Evolutionary conservation across 1,284 basidiomycete genomes (phyloP).

Genomic region (Sphaerobolus stellatus): DNA sequence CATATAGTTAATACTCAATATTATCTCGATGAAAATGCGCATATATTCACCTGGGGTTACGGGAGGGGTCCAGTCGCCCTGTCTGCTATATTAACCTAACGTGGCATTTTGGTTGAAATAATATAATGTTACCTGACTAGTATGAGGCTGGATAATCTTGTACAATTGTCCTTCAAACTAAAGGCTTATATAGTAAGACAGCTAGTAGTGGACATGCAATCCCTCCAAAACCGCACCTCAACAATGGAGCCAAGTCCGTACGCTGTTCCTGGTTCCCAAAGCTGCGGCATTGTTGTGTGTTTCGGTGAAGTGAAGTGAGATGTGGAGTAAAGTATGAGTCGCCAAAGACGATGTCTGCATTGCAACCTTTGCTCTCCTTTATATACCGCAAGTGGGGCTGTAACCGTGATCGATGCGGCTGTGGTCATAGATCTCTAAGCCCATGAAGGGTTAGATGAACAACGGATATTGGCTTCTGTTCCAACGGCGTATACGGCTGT

Average conservation of each 20-base stretch:
- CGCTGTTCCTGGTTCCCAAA: not conserved
- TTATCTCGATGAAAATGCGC: not conserved
- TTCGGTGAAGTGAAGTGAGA: too few species aligned
- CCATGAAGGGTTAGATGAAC: too few species aligned
- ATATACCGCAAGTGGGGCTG: too few species aligned
- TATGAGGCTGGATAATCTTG: conserved; percentile 70
- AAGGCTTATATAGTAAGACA: not conserved
- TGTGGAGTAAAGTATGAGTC: too few species aligned
- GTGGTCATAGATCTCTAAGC: too few species aligned
- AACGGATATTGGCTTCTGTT: too few species aligned
- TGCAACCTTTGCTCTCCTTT: too few species aligned
- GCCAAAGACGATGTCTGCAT: too few species aligned
- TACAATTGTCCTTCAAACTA: conserved; percentile 50
- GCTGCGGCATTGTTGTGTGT: not conserved
- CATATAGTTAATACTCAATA: not conserved
- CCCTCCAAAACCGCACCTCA: not conserved
- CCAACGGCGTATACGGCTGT: too few species aligned
- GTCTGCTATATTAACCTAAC: conserved; percentile 8
- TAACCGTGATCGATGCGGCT: too few species aligned
- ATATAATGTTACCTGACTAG: conserved; percentile 50
- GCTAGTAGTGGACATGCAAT: not conserved
- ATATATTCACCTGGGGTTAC: conserved; percentile 45
- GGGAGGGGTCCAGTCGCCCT: conserved; percentile 66
- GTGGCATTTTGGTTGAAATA: not conserved
- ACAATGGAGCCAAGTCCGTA: not conserved